Conservation (phyloP, 306 rosid genomes). For the Lablab purpureus region DNA sequence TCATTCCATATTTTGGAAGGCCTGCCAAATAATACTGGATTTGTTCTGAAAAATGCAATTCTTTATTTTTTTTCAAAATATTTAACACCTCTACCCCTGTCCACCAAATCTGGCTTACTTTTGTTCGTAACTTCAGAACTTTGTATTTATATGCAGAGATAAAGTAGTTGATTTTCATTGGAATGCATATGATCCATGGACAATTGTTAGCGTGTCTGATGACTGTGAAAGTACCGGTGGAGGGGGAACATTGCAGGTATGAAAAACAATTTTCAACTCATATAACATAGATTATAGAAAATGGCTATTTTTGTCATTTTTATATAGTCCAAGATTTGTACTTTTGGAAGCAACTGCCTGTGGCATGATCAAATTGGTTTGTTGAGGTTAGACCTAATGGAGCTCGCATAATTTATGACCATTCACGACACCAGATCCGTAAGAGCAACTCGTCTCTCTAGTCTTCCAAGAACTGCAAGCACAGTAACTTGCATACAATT, state of each 20-base stretch:
- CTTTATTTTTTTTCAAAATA: background rate
- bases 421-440: no score
- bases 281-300: background rate
- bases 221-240: conserved; percentile 98
- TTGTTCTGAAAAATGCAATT: background rate
- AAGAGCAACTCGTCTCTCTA: background rate
- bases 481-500: background rate
- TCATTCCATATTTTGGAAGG: conserved; percentile 1
- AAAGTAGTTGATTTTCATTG: conserved; percentile 67
- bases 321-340: background rate
- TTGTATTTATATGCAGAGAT: conserved; percentile 52
- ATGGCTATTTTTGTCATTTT: background rate
- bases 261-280: background rate
- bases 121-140: background rate
- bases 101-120: background rate
- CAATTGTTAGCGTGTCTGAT: conserved; percentile 96
- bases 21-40: background rate
- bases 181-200: conserved; percentile 88
- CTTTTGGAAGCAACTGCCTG: background rate
- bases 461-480: background rate
- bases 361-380: conserved; percentile 20
- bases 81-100: background rate
- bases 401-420: no score
- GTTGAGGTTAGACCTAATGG: conserved; percentile 15
- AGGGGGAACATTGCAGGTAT: conserved; percentile 98